These are phyloP conservation scores for Phytophthora brassicae DNA, from an alignment of 352 stramenopile species.

Conservation along the genomic window DNA sequence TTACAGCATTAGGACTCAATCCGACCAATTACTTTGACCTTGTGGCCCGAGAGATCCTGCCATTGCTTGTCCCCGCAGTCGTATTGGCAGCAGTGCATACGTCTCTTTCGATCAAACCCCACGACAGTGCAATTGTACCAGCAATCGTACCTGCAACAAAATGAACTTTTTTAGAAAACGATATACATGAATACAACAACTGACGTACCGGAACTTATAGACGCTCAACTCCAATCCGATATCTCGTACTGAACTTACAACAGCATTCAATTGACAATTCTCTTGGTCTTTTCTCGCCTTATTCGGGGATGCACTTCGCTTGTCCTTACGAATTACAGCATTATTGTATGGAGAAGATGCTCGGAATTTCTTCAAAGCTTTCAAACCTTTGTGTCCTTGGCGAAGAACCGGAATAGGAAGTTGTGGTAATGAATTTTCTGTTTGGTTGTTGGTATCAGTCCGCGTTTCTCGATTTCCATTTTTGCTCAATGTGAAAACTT, in stretches of 20 bases:
- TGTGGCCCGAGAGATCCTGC: constrained; percentile 46
- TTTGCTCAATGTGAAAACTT: constrained; percentile 13
- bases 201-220: constrained; percentile 67
- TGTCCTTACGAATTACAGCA: constrained; percentile 27
- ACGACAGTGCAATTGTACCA: constrained; percentile 83
- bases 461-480: constrained; percentile 3
- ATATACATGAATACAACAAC: no score
- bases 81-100: constrained; percentile 79
- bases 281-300: no score
- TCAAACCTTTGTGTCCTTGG: constrained; percentile 67
- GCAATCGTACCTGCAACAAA: constrained; percentile 70
- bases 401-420: constrained; percentile 46
- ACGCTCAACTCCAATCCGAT: constrained; percentile 66
- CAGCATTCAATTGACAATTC: no score
- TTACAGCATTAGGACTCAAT: no score
- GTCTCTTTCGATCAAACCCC: constrained; percentile 66
- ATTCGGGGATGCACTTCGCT: constrained; percentile 15
- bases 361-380: constrained; percentile 64
- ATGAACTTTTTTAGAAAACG: no score
- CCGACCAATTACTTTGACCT: constrained; percentile 47
- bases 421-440: constrained; percentile 11
- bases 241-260: constrained; percentile 57
- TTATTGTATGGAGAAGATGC: constrained; percentile 58
- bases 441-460: constrained; percentile 17
- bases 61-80: constrained; percentile 86